Base-by-base conservation (phyloP, 768 basidiomycete genomes). In the Tricholoma hemisulphureum region DNA sequence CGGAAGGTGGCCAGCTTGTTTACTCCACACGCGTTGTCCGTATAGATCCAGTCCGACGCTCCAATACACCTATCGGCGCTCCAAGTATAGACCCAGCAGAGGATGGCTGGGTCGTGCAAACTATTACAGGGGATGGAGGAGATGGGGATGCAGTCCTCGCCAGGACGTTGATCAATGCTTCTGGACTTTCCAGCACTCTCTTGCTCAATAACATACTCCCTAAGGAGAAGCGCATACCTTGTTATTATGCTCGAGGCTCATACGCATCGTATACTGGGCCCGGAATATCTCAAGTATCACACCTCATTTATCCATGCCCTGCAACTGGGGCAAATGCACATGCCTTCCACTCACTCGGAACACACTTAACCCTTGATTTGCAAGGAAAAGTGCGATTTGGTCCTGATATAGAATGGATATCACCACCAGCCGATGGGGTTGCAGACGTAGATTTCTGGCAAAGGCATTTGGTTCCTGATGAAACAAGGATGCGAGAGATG, bases 231-330 rank as follows among this genome's bases (percentile, higher is more conserved):
- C 82, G 81, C 10, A 79, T 94, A 54, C 85, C 89, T 1, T 84
- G 92, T 76, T 93, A 84, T 69, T 95, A 85, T 63, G 92, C 84
- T 2, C 83, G 83, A 58, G 94, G 95, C 7, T 91, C 92, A 4
- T 98, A 98, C 67, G 89, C 93, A 28, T 84, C 87, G 3, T 98
- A 98, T 71, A 80, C 81, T 49, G 95, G 95, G 6, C 86, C 87
- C 0, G 94, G 93, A 1, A 77, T 88, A 39, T 73, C 79, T 13
- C 69, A 79, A 11, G 77, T 97, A 55, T 80, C 79, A 3, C 87
- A 86, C 62, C 83, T 99, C 58, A 85, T 99, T 66, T 98, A 99
- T 73, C 95, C 96, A 2, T 95, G 91, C 60, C 95, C 96, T 4
- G 80, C 84, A 53, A 82, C 79, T 9, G 83, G 81, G 8, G 76